phyloP scores from a whole-genome alignment of 1,284 basidiomycete species.

The Spongiforma sp. region DNA sequence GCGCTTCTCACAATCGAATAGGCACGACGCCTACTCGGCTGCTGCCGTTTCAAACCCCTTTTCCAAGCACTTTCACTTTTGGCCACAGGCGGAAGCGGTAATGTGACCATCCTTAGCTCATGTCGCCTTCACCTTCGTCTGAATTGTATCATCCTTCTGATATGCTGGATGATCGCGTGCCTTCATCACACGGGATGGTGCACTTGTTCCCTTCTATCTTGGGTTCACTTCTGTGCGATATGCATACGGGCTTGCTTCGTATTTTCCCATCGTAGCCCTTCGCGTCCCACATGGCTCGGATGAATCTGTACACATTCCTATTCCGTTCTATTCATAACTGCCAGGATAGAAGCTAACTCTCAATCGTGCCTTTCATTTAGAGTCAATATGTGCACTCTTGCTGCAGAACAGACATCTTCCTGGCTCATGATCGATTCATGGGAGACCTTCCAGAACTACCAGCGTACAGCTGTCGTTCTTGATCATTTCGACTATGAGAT shows the following conservation, averaged over 20 bases:
- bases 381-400: constrained; percentile 88
- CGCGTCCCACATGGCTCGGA: constrained; percentile 10
- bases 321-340: constrained; percentile 4
- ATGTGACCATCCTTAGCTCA: constrained; percentile 8
- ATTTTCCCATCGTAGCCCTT: constrained; percentile 17
- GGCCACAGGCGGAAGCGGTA: constrained; percentile 10
- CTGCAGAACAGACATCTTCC: constrained; percentile 77
- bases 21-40: constrained; percentile 15
- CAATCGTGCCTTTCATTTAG: constrained; percentile 44
- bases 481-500: constrained; percentile 97
- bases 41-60: constrained; percentile 20
- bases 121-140: constrained; percentile 10
- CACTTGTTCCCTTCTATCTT: constrained; percentile 21
- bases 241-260: constrained; percentile 13
- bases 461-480: constrained; percentile 94
- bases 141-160: constrained; percentile 13
- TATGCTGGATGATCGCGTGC: constrained; percentile 15
- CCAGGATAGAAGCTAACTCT: constrained; percentile 22
- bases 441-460: constrained; percentile 95
- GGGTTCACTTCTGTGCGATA: constrained; percentile 15
- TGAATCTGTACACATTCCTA: constrained; percentile 11
- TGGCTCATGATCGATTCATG: constrained; percentile 97
- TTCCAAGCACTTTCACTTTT: constrained; percentile 7
- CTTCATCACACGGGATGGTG: constrained; percentile 6
- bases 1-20: constrained; percentile 11